Base-by-base conservation (phyloP, 169 alveolate species). In the Babesia caballi region DNA sequence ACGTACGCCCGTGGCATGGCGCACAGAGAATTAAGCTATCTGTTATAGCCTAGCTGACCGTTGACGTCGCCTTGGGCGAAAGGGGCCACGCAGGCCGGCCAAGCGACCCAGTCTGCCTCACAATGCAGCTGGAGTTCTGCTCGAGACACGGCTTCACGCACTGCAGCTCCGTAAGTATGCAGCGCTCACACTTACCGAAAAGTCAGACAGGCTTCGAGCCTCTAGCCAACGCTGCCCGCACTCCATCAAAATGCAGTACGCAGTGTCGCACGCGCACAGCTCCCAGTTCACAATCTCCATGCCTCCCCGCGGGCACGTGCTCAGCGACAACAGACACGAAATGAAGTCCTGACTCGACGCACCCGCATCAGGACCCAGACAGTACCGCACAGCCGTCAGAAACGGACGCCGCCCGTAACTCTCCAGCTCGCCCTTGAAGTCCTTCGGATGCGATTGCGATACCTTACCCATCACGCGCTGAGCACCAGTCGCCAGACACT, bases 261-360 rank as follows among this genome's bases (percentile, higher is more conserved):
- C 47, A 12, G 87, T 60, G 59, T 78, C 74, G 32, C 87, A 78
- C 12, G 53, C 82, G 32, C 87, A 78, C 14, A 54, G 57, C 50
- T 69, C 74, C 83, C 83, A 69, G 71, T 78, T 57, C 14, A 78
- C 76, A 0, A 53, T 40, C 14, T 53, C 58, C 53, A 56, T 27
- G 42, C 69, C 54, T 8, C 42, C 47, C 36, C 57, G 21, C 6
- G 68, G 60, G 76, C 87, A 78, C 28, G 71, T 17, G 51, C 41
- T 78, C 52, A 40, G 46, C n/a, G 80, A 51, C 21, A 69, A 23
- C 23, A 78, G 23, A 46, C 87, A 78, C 17, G 54, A 11, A 19
- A 78, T 27, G 41, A 78, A 78, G 40, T 67, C 76, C 28, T 61
- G 66, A 33, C 82, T 56, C 36, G 74, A 44, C 14, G 30, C 66